phyloP scores from a whole-genome alignment of 208 protist species.

The Crithidia acanthocephali region DNA sequence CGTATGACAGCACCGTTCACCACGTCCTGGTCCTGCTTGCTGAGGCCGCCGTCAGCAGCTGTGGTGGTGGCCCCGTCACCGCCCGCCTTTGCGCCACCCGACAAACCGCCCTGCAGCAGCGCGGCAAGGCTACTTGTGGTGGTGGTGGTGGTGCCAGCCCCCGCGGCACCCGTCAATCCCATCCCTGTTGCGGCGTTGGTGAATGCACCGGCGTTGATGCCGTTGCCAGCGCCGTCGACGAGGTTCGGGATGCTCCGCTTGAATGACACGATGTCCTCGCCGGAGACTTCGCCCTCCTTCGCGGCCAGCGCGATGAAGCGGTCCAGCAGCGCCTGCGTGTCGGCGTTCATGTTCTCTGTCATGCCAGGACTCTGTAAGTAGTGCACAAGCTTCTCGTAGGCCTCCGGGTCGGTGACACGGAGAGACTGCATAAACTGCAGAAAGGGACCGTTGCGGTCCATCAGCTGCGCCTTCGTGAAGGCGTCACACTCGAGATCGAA shows the following conservation, averaged over 20 bases:
- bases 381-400: slow-evolving; percentile 67
- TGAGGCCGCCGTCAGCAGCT: slow-evolving; percentile 1
- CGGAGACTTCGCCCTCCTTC: slow-evolving; percentile 42
- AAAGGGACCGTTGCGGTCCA: slow-evolving; percentile 71
- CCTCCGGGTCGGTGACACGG: slow-evolving; percentile 50
- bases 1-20: slow-evolving; percentile 31
- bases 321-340: slow-evolving; percentile 50
- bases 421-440: slow-evolving; percentile 71
- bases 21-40: slow-evolving; percentile 22
- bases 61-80: neutral
- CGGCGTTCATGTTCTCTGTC: slow-evolving; percentile 22
- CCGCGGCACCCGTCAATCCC: neutral
- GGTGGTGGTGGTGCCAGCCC: neutral
- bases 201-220: no score
- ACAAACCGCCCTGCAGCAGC: slow-evolving; percentile 2
- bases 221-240: slow-evolving; percentile 22
- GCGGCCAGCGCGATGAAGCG: slow-evolving; percentile 53
- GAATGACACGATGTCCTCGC: slow-evolving; percentile 52
- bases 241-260: slow-evolving; percentile 62
- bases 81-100: neutral
- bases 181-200: neutral
- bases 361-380: slow-evolving; percentile 60
- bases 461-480: slow-evolving; percentile 51
- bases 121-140: neutral
- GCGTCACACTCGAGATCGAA: slow-evolving; percentile 78